Base-by-base conservation (phyloP, 352 stramenopile genomes). In the Blastocystis sp. region DNA sequence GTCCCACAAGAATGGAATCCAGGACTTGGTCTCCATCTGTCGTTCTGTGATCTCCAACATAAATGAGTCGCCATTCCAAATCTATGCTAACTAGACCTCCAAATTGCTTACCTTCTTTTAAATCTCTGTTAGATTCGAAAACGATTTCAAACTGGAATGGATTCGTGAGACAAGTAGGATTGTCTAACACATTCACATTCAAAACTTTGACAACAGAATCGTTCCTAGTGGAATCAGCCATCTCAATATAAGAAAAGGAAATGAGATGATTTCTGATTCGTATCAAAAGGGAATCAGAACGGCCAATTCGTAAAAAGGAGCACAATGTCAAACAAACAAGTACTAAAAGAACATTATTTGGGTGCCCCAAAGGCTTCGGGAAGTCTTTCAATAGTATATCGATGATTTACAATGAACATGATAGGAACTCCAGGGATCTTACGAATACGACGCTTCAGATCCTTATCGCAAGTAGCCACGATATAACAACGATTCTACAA, bases 71-170 rank as follows among this genome's bases (percentile, higher is more conserved):
- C 97, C 97, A 99, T 94, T 99, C 96, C 40, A 99, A 91, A 91
- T 99, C 97, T 97, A 79, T 7, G 13, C 5, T 19, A 44, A 0
- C 58, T 1, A 24, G 19, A 64, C n/a, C n/a, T 30, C 44, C 40
- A 48, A 48, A 48, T 48, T 2, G 9, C 82, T 90, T 59, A 93
- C 90, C 91, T 64, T 98, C 96, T 87, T 98, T 94, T 1, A 99
- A 93, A 79, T 95, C 93, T 91, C 98, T 95, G 48, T 97, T 92
- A 91, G 96, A 98, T 92, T 99, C 97, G 92, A 99, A 99, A 0
- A 96, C 99, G 90, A 99, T 97, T 92, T 99, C 96, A 92, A 99
- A 99, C 91, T 98, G 95, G 92, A 99, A 98, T 22, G 96, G 95
- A 92, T 98, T 98, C n/a, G 93, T 95, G 91, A 98, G 98, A 64